phyloP scores from a whole-genome alignment of 1,139 yeast species.

The Blastobotrys illinoisensis region DNA sequence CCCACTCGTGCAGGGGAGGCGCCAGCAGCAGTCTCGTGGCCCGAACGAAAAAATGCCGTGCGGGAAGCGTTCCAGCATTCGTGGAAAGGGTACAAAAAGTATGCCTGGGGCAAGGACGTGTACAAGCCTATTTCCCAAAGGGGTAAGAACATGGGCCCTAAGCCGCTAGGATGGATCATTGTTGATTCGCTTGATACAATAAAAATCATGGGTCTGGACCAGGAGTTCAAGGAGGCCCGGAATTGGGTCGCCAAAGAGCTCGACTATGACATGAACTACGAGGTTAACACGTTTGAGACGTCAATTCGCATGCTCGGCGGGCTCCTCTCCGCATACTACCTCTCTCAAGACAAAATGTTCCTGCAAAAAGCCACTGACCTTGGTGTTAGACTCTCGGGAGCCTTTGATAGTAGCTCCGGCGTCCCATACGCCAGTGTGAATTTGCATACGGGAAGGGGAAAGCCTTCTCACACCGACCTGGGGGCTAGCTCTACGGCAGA shows the following conservation, averaged over 20 bases:
- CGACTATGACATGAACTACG: conserved; percentile 58
- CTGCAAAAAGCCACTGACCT: conserved; percentile 74
- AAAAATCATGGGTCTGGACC: conserved; percentile 69
- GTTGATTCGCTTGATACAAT: conserved; percentile 86
- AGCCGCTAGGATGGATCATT: conserved; percentile 92
- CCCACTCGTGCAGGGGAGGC: not conserved
- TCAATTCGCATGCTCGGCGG: conserved; percentile 86
- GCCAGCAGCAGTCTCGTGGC: conserved; percentile 32
- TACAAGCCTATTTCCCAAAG: conserved; percentile 54
- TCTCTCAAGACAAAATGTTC: conserved; percentile 64
- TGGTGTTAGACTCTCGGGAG: conserved; percentile 51
- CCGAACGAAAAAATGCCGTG: conserved; percentile 49
- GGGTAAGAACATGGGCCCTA: conserved; percentile 75
- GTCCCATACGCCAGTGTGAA: conserved; percentile 61
- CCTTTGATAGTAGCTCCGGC: conserved; percentile 61
- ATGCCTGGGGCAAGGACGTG: conserved; percentile 82
- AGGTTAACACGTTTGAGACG: conserved; percentile 84
- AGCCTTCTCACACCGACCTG: conserved; percentile 53
- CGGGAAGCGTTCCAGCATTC: conserved; percentile 62
- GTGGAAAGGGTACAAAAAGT: conserved; percentile 70
- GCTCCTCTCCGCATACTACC: conserved; percentile 79
- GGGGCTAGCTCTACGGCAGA: conserved; percentile 87
- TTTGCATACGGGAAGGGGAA: conserved; percentile 55
- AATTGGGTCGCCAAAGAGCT: conserved; percentile 66
- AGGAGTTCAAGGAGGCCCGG: conserved; percentile 59